Evolutionary conservation across 2,329 filamentous ascomycete genomes (phyloP), one percentile per base, ranked within the genome.

Genomic region (Cadophora sp.): DNA sequence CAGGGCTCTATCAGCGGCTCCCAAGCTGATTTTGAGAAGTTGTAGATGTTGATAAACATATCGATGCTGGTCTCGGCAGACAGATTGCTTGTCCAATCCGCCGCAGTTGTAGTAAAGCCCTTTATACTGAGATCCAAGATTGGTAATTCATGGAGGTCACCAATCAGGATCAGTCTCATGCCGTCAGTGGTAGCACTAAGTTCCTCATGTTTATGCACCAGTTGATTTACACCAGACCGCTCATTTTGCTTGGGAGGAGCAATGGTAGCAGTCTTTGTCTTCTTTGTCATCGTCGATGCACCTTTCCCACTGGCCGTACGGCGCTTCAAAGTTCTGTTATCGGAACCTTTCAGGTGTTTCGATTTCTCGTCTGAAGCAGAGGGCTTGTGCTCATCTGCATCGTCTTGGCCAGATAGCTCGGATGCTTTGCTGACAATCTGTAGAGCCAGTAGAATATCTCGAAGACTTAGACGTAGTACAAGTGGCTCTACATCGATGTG

Each of bases 11-110:
- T 89, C 40, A 99, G 82, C 3, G 96, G 96, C 79, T 99, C 96
- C 96, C 96, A 99, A 3, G 94, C 93, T 0, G 96, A 99, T 79
- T 99, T 99, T 16, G 96, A 96, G 81, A 99, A 99, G 80, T 99
- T 99, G 84, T 97, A 99, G 29, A 99, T 91, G 76, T 98, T 99
- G 74, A 97, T 88, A 79, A 97, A 97, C 72, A 95, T 93, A 71
- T 97, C 93, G 59, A 99, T 90, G n/a, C 89, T 91, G 0, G 93
- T 92, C 77, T 97, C 93, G 0, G 93, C 95, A 75, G 90, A 94
- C 79, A 99, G 85, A 26, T 90, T 91, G 5, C 90, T 91, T 0
- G 95, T 95, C 96, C 96, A 99, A 77, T 99, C 93, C 72, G 91
- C 89, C 4, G 97, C 92, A 56, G 91, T 89, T 2, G 95, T 87